Evolutionary conservation across 2,329 filamentous ascomycete genomes (phyloP).

Genomic region (Paecilomyces niveus): DNA sequence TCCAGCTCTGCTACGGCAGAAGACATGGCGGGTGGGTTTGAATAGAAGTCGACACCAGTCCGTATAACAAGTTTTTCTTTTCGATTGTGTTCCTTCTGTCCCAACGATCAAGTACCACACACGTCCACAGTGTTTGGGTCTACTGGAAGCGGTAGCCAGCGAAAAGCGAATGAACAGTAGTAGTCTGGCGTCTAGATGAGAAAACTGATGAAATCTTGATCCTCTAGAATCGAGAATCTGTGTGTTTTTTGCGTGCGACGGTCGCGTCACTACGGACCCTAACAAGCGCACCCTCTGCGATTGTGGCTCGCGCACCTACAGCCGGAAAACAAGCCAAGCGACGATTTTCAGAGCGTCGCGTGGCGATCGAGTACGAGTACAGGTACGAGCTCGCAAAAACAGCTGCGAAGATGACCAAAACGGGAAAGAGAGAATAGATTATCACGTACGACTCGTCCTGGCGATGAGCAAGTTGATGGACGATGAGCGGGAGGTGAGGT

Average conservation of each 20-base stretch:
- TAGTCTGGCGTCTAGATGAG: constrained; percentile 5
- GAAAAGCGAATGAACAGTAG: not conserved
- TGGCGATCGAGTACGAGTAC: constrained; percentile 30
- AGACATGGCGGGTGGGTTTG: constrained; percentile 49
- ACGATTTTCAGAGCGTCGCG: constrained; percentile 20
- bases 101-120: constrained; percentile 10
- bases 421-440: constrained; percentile 14
- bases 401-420: constrained; percentile 7
- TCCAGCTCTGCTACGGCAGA: constrained; percentile 88
- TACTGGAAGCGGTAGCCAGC: constrained; percentile 17
- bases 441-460: constrained; percentile 15
- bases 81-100: not conserved
- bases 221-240: constrained; percentile 1
- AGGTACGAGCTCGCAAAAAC: constrained; percentile 18
- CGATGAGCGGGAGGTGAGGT: not conserved
- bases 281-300: constrained; percentile 24
- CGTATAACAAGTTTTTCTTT: constrained; percentile 1
- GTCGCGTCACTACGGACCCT: constrained; percentile 33
- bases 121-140: constrained; percentile 11
- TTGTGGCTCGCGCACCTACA: constrained; percentile 28
- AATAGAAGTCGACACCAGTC: constrained; percentile 7
- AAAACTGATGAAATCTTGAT: constrained; percentile 15
- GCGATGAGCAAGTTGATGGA: not conserved
- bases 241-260: constrained; percentile 6
- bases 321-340: constrained; percentile 32